These are phyloP conservation scores for Sclerotinia glacialis DNA, from an alignment of 2,329 filamentous ascomycete genomes.

Conservation along the genomic window DNA sequence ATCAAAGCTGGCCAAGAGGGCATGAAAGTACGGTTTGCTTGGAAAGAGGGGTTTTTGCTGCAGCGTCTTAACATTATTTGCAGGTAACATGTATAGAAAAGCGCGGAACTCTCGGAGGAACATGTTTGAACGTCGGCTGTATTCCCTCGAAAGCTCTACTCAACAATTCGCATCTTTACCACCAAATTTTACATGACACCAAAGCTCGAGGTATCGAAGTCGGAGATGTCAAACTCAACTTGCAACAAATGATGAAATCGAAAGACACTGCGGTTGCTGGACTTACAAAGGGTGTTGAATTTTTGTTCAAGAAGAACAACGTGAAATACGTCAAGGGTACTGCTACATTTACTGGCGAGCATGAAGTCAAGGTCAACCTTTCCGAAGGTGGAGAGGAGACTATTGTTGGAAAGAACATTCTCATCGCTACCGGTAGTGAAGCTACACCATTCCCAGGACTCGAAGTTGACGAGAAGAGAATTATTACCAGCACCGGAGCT, in stretches of 20 bases:
- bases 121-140: slow-evolving; percentile 97
- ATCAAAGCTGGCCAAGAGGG: slow-evolving; percentile 99
- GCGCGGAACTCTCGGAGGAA: slow-evolving; percentile 89
- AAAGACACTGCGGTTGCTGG: slow-evolving; percentile 88
- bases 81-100: slow-evolving; percentile 98
- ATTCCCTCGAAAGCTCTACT: slow-evolving; percentile 99
- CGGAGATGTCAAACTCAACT: slow-evolving; percentile 93
- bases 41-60: slow-evolving; percentile 14
- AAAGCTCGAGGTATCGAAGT: slow-evolving; percentile 98
- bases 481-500: slow-evolving; percentile 94
- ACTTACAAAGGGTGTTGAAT: slow-evolving; percentile 96
- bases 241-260: slow-evolving; percentile 95
- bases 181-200: slow-evolving; percentile 94
- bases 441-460: slow-evolving; percentile 94
- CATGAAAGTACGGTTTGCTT: slow-evolving; percentile 66
- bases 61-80: slow-evolving; percentile 25
- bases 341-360: slow-evolving; percentile 80
- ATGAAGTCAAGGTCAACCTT: slow-evolving; percentile 88
- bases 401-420: slow-evolving; percentile 90
- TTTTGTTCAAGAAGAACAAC: slow-evolving; percentile 98
- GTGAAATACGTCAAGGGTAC: slow-evolving; percentile 97
- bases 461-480: slow-evolving; percentile 94
- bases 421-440: slow-evolving; percentile 95
- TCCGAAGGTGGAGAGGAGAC: slow-evolving; percentile 88
- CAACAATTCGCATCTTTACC: slow-evolving; percentile 99